A percentile compares a stretch with the other conserved stretches of the same genome.
These are phyloP conservation scores for Hericium alpestre DNA, from an alignment of 768 basidiomycete species.

Conservation along the genomic window DNA sequence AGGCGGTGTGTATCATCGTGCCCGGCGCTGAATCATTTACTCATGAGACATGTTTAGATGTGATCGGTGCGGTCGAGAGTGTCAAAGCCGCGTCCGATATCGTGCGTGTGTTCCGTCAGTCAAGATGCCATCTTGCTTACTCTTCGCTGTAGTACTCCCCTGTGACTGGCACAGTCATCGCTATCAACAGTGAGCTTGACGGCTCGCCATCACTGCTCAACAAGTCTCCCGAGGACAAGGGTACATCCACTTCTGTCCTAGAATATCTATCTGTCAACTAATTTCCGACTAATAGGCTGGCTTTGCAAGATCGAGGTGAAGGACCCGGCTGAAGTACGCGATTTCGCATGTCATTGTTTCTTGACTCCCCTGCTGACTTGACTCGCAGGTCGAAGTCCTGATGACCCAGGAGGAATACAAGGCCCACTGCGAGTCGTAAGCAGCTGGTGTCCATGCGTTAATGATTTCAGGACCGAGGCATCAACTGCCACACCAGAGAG, in stretches of 20 bases:
- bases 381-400: constrained; percentile 51
- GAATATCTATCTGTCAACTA: background rate
- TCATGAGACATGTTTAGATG: constrained; percentile 26
- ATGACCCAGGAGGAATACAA: constrained; percentile 72
- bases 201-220: constrained; percentile 74
- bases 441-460: too few relatives aligned
- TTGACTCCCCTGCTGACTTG: background rate
- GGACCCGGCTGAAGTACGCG: constrained; percentile 61
- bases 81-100: constrained; percentile 97
- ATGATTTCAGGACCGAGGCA: too few relatives aligned
- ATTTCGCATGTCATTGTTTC: background rate
- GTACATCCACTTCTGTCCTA: constrained; percentile 30
- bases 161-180: constrained; percentile 71
- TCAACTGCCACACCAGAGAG: too few relatives aligned
- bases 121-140: background rate
- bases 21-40: too few relatives aligned
- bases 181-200: constrained; percentile 65
- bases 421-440: constrained; percentile 38
- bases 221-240: constrained; percentile 75
- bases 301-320: constrained; percentile 86
- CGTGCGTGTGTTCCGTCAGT: constrained; percentile 30
- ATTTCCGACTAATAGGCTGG: constrained; percentile 56
- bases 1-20: constrained; percentile 50
- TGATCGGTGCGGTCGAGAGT: constrained; percentile 89
- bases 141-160: constrained; percentile 69